phyloP scores from a whole-genome alignment of 2,329 filamentous ascomycete genomes.

The Plectosphaerella sp. region DNA sequence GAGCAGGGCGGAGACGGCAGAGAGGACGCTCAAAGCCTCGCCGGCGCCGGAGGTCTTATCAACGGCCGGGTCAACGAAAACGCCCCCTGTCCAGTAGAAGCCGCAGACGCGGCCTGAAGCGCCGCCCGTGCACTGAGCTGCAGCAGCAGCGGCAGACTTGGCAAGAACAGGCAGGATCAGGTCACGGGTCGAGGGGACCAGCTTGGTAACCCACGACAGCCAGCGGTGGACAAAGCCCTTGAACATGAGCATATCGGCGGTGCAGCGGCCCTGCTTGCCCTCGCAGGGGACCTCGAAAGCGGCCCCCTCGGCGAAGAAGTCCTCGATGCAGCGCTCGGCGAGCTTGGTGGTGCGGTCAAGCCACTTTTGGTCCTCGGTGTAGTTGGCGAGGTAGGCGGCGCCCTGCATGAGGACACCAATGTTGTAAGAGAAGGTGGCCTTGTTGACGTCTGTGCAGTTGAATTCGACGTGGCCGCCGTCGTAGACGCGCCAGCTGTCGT shows the following conservation, averaged over 20 bases:
- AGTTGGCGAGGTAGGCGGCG: conserved; percentile 66
- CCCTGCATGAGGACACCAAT: conserved; percentile 59
- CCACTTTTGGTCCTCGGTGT: conserved; percentile 53
- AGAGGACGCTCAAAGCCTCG: conserved; percentile 54
- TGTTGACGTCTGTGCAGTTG: conserved; percentile 58
- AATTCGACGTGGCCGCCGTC: conserved; percentile 56
- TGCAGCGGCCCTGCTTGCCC: conserved; percentile 48
- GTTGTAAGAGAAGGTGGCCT: conserved; percentile 64
- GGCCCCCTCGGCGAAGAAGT: conserved; percentile 53
- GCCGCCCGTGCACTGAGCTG: conserved; percentile 58
- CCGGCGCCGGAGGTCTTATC: conserved; percentile 56
- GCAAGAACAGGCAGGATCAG: conserved; percentile 54
- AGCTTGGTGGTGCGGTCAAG: conserved; percentile 50
- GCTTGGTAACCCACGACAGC: conserved; percentile 54
- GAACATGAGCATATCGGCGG: conserved; percentile 68
- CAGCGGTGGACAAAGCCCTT: conserved; percentile 67
- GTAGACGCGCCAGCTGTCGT: conserved; percentile 56
- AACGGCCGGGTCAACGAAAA: conserved; percentile 37
- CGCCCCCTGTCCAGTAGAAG: conserved; percentile 53
- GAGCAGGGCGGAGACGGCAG: conserved; percentile 41
- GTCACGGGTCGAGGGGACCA: conserved; percentile 56
- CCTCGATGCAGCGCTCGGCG: conserved; percentile 40
- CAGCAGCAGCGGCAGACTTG: conserved; percentile 54
- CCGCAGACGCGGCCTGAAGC: conserved; percentile 56
- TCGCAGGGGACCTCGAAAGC: conserved; percentile 68